Conservation (phyloP, 2,329 filamentous ascomycete species). For the Neofusicoccum sp. region DNA sequence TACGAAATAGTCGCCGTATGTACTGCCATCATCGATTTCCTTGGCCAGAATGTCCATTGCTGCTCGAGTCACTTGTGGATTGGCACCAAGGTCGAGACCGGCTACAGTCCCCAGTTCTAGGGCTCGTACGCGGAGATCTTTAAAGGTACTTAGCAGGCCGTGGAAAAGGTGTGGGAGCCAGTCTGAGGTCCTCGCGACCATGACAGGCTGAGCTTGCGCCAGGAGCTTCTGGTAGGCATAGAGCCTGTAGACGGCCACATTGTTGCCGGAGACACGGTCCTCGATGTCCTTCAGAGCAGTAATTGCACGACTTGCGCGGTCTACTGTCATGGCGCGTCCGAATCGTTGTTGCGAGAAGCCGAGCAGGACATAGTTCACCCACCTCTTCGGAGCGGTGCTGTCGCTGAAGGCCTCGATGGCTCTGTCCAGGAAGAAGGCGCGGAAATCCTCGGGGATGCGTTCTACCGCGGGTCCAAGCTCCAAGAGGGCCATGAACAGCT, state of each 20-base stretch:
- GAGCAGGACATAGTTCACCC: slow-evolving; percentile 75
- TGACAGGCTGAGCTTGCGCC: slow-evolving; percentile 68
- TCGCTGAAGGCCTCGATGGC: slow-evolving; percentile 75
- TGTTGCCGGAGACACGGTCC: slow-evolving; percentile 75
- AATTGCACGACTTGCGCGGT: slow-evolving; percentile 72
- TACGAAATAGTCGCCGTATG: slow-evolving; percentile 70
- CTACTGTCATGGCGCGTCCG: slow-evolving; percentile 71
- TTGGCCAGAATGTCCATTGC: slow-evolving; percentile 65
- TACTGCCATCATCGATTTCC: slow-evolving; percentile 56
- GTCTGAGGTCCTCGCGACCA: slow-evolving; percentile 68
- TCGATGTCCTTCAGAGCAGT: slow-evolving; percentile 72
- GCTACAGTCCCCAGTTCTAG: slow-evolving; percentile 74
- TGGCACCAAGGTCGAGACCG: slow-evolving; percentile 68
- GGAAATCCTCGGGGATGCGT: slow-evolving; percentile 76
- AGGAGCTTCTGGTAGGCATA: slow-evolving; percentile 78
- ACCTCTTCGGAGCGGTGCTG: slow-evolving; percentile 69
- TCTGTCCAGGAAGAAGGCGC: slow-evolving; percentile 77
- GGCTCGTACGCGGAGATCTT: slow-evolving; percentile 74
- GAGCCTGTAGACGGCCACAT: slow-evolving; percentile 75
- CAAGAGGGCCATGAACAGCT: slow-evolving; percentile 75
- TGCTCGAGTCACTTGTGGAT: slow-evolving; percentile 67
- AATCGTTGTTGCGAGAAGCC: slow-evolving; percentile 81
- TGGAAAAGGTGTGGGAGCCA: slow-evolving; percentile 85
- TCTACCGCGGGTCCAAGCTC: slow-evolving; percentile 72
- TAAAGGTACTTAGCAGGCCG: slow-evolving; percentile 76